Evolutionary conservation across 2,329 filamentous ascomycete genomes (phyloP), one percentile per base, ranked within the genome.

Genomic region (Sporothrix mexicana): DNA sequence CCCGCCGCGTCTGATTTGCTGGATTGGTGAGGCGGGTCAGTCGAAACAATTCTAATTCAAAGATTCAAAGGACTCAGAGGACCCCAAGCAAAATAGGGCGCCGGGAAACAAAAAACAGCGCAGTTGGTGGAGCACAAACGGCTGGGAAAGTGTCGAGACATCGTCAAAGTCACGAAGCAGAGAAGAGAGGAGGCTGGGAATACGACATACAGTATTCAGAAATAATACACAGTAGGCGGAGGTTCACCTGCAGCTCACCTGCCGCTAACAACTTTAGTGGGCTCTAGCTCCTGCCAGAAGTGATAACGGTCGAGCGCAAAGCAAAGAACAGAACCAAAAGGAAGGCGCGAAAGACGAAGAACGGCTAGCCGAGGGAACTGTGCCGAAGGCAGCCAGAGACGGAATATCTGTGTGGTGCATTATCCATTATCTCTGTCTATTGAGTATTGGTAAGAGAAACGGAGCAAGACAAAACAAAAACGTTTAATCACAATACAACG

Each of bases 1-100:
- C 51, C 51, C 51, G 57, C 57, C 36, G 61, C n/a, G 23, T 36
- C 41, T 64, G 61, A 64, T 64, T 64, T 64, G 61, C n/a, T 64
- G 41, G 61, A n/a, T 36, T 36, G 17, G 59, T n/a, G 20, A n/a
- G 61, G 41, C 61, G 41, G 41, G 61, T 64, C 61, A 13, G 41
- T 66, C 61, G 61, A 47, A 66, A 66, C n/a, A 47, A 66, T 36
- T 36, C 30, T 36, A 36, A 36, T 36, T 36, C 30, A 62, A 25
- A 64, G 61, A 45, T 36, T 36, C 30, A 36, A 36, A 36, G 30
- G 30, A 36, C 30, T 36, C 30, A 36, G 30, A 36, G 30, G 30
- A 36, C 30, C 30, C 30, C 30, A 45, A 59, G 12, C 23, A 45
- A 20, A 43, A n/a, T 30, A 49, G 10, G 45, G 10, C 62, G 43